Conservation (phyloP, 129 eudicot genomes). For the Tagetes patula region DNA sequence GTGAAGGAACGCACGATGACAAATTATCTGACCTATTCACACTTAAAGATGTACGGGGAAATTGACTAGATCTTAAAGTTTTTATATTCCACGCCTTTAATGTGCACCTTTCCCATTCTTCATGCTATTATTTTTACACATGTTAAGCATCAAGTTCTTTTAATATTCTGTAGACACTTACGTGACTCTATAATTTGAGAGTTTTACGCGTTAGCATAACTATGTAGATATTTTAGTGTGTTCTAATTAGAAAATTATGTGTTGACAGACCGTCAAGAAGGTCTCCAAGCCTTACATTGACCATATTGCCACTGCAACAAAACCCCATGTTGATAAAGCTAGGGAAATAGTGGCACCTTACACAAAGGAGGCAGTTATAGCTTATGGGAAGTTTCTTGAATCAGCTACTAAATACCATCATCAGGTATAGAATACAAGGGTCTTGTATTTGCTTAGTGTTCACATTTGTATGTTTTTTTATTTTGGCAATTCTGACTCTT, state of each 20-base stretch:
- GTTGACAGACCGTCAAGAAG: conserved; percentile 53
- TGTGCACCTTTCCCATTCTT: background rate
- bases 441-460: conserved; percentile 6
- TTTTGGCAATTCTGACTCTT: background rate
- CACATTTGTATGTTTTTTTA: background rate
- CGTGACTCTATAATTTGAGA: background rate
- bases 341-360: conserved; percentile 53
- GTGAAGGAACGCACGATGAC: background rate
- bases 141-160: background rate
- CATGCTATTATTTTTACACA: background rate
- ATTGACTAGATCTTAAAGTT: background rate
- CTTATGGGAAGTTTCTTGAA: conserved; percentile 55
- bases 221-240: conserved; percentile 1
- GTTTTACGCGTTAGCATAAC: background rate
- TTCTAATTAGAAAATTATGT: conserved; percentile 20
- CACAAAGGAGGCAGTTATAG: conserved; percentile 49
- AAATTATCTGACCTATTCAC: background rate
- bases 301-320: conserved; percentile 56
- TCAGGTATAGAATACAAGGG: conserved; percentile 42
- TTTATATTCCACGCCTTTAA: background rate
- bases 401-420: conserved; percentile 56
- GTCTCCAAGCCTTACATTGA: conserved; percentile 68
- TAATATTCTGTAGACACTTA: background rate
- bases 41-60: background rate
- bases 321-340: conserved; percentile 69